Evolutionary conservation across 2,329 filamentous ascomycete species (phyloP).

Genomic region (Mariannaea elegans): DNA sequence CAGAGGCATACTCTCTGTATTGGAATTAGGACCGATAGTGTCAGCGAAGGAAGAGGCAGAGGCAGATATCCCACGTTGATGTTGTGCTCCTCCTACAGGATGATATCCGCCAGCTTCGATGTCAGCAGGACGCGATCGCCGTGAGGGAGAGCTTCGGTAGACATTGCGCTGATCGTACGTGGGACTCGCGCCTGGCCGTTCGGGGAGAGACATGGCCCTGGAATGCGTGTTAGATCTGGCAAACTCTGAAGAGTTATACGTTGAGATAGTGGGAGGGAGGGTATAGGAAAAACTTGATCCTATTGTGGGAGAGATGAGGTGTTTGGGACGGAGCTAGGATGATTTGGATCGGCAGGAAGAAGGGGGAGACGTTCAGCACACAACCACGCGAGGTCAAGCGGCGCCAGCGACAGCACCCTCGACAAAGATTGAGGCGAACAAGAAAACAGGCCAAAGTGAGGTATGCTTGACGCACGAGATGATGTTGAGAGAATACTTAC

Average conservation of each 20-base stretch:
- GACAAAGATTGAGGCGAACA: constrained; percentile 12
- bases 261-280: constrained; percentile 10
- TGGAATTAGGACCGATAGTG: constrained; percentile 64
- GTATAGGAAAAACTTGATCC: constrained; percentile 26
- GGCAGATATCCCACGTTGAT: constrained; percentile 65
- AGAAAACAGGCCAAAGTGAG: constrained; percentile 15
- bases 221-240: constrained; percentile 32
- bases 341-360: constrained; percentile 28
- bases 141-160: constrained; percentile 74
- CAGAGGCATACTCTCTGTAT: constrained; percentile 65
- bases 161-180: constrained; percentile 68
- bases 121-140: constrained; percentile 72
- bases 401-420: constrained; percentile 19
- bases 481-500: constrained; percentile 33
- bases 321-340: constrained; percentile 22
- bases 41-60: constrained; percentile 67
- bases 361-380: constrained; percentile 22
- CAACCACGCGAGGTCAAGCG: constrained; percentile 22
- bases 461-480: constrained; percentile 15
- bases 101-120: constrained; percentile 71
- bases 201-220: constrained; percentile 68
- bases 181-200: constrained; percentile 71
- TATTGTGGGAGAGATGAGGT: constrained; percentile 18
- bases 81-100: constrained; percentile 53
- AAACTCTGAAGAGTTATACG: constrained; percentile 4